Conservation (phyloP, 352 stramenopile species). For the Globisporangium nagaii region DNA sequence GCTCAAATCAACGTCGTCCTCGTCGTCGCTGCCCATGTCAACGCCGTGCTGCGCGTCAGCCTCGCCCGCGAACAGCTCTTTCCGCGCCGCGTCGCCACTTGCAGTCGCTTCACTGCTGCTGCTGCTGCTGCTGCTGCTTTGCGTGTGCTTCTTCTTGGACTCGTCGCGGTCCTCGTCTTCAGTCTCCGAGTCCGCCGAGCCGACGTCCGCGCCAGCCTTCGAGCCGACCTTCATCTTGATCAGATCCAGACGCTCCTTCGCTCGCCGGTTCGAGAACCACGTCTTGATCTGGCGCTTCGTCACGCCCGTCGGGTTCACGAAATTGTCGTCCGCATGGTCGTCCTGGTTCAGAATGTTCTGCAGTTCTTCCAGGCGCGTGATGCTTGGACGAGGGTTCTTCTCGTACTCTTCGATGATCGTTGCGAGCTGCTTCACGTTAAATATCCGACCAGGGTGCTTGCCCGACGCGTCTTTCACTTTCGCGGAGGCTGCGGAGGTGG, state of each 20-base stretch:
- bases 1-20: conserved; percentile 22
- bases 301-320: conserved; percentile 33
- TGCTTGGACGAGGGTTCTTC: conserved; percentile 66
- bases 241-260: conserved; percentile 73
- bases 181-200: conserved; percentile 23
- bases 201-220: conserved; percentile 14
- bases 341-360: conserved; percentile 66
- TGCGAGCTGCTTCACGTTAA: conserved; percentile 82
- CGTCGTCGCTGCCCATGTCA: conserved; percentile 28
- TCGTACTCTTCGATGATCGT: conserved; percentile 85
- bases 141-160: conserved; percentile 10
- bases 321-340: conserved; percentile 59
- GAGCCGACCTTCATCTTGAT: conserved; percentile 78
- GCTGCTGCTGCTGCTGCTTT: conserved; percentile 1
- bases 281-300: conserved; percentile 82
- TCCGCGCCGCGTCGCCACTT: conserved; percentile 10
- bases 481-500: neutral
- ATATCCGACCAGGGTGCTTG: conserved; percentile 61
- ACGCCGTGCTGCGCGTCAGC: conserved; percentile 16
- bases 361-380: conserved; percentile 61
- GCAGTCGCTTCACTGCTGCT: neutral
- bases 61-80: conserved; percentile 14
- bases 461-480: conserved; percentile 7
- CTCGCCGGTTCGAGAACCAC: conserved; percentile 80
- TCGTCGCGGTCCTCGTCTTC: conserved; percentile 30